Base-by-base conservation (phyloP, 805 yeast genomes). In the Metschnikowia arizonensis region DNA sequence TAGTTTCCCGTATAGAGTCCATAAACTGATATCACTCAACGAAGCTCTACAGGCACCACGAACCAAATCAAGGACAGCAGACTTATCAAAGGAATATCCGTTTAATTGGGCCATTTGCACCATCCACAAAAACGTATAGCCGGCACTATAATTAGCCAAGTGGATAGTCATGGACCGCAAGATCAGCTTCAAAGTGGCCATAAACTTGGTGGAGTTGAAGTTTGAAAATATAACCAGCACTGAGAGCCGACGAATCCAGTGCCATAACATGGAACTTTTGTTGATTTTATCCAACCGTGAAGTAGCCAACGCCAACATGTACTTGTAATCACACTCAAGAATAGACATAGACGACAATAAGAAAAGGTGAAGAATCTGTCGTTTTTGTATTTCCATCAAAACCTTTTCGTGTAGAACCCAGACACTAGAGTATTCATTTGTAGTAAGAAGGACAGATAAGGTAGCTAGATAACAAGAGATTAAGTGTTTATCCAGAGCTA, bases 261-360 rank as follows among this genome's bases (percentile, higher is more conserved):
- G 53, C 74, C 73, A 71, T 8, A 71, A 55, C 11, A 66, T 54
- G 5, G 73, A 60, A 50, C 72, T 69, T 50, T 71, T 71, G 54
- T 71, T 71, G 49, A 71, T 64, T 33, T 66, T 53, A 19, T 56
- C 55, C 15, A 66, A 48, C n/a, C 61, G 58, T 1, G 70, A 51
- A 4, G 69, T 57, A 10, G 69, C 54, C 4, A 68, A 41, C 5
- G 68, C 69, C 33, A 63, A 53, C 41, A 67, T 69, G 3, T 41
- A 37, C 10, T 10, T 23, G 14, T 54, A 33, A 14, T 48, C 51
- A 2, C 42, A 29, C 4, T 36, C 24, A 1, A 45, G 14, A 21
- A 59, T 40, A 10, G 29, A 28, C 10, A 32, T 14, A 3, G 52
- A 57, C 40, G 5, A 33, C 15, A 21, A 3, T 30, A n/a, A 19